Conservation (phyloP, 805 yeast species). For the Komagataella populi region DNA sequence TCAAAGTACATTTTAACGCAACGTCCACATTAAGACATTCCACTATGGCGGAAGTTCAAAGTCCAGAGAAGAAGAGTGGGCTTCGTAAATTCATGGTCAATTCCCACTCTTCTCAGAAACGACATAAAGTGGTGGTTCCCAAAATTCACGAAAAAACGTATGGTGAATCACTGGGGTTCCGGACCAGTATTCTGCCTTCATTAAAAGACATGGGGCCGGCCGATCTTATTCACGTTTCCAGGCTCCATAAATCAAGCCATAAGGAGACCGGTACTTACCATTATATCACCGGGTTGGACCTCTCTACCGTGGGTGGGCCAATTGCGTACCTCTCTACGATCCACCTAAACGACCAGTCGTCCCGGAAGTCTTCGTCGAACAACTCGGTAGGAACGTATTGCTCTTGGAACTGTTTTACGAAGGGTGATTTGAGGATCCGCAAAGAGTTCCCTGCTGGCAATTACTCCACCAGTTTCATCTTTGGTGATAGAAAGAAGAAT, state of each 20-base stretch:
- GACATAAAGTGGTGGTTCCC: constrained; percentile 5
- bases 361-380: constrained; percentile 12
- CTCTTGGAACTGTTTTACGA: constrained; percentile 60
- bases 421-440: constrained; percentile 61
- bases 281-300: constrained; percentile 38
- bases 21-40: not conserved
- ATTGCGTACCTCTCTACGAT: constrained; percentile 41
- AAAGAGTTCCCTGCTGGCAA: constrained; percentile 33
- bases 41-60: constrained; percentile 2
- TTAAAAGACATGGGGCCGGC: constrained; percentile 60
- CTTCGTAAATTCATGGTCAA: not conserved
- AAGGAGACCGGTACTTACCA: constrained; percentile 44
- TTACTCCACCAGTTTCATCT: constrained; percentile 30
- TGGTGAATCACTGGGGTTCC: constrained; percentile 38
- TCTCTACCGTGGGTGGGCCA: constrained; percentile 36
- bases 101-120: not conserved
- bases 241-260: constrained; percentile 24
- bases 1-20: not conserved
- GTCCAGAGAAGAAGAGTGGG: not conserved
- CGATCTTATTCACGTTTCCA: constrained; percentile 48
- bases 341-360: constrained; percentile 18
- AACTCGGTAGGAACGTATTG: constrained; percentile 39
- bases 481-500: constrained; percentile 35
- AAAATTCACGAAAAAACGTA: constrained; percentile 31
- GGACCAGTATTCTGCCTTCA: constrained; percentile 27